Evolutionary conservation across 148 eudicot genomes (phyloP), one percentile per base, ranked within the genome.

Genomic region (Rhododendron molle): DNA sequence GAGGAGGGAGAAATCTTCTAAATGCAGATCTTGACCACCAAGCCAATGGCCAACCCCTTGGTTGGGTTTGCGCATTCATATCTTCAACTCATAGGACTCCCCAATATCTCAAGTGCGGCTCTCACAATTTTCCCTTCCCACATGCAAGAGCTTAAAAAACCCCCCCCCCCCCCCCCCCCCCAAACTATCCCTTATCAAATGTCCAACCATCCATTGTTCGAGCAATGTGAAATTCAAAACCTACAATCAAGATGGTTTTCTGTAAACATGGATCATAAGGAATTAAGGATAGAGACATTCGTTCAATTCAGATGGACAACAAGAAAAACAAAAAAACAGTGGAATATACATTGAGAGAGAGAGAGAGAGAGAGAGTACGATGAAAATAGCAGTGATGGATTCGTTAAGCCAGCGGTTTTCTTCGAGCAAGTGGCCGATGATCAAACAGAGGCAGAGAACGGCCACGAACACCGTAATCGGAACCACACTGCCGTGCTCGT

Each of bases 341-440:
- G 44, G 23, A 8, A 20, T 16, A 78, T 8, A 46, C 16, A 78
- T 14, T 20, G 9, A 32, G 16, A 60, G 26, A 84, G 80, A 73
- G 9, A 58, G 62, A 77, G 28, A 60, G 26, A 81, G n/a, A 71
- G n/a, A 34, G 30, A n/a, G 72, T 93, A 94, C 99, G 60, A 96
- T 88, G 83, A 94, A 30, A 83, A 95, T 92, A 77, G 98, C 95
- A 76, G 97, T 94, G 79, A 96, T 92, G 73, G 99, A 96, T 90
- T 95, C 98, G 89, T 96, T 96, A 80, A 95, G 89, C 99, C 99
- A 96, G 9, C 96, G 94, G 85, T 93, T 92, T 62, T 93, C 96
- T 88, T 95, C 95, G 80, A 96, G 91, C 86, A 96, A 90, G 83
- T 94, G 98, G 69, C 96, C 98, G 79, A 96, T 85, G 4, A 96